Conservation (phyloP, 306 rosid genomes). For the Gynostemma pentaphyllum region DNA sequence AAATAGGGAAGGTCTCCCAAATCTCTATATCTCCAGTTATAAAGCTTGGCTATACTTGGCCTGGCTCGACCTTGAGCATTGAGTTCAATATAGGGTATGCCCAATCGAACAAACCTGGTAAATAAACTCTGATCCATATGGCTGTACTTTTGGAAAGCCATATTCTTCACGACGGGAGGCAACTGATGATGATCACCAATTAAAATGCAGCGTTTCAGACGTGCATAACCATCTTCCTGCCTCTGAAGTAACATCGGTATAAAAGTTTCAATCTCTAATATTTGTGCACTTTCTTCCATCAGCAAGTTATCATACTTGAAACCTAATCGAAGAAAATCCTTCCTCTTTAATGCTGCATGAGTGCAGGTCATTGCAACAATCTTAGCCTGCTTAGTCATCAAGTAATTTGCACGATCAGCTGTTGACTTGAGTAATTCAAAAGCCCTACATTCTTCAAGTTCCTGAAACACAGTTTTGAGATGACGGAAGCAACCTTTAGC, state of each 20-base stretch:
- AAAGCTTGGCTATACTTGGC: conserved; percentile 85
- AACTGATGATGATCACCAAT: conserved; percentile 98
- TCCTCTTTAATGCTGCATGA: conserved; percentile 95
- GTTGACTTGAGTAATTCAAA: conserved; percentile 93
- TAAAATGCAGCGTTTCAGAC: conserved; percentile 93
- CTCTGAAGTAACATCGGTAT: conserved; percentile 98
- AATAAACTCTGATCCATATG: conserved; percentile 98
- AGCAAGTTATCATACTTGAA: conserved; percentile 97
- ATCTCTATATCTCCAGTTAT: conserved; percentile 94
- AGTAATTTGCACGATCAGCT: conserved; percentile 92
- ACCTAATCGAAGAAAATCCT: conserved; percentile 89
- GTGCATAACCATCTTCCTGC: conserved; percentile 97
- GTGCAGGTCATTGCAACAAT: conserved; percentile 99
- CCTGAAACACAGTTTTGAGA: conserved; percentile 91
- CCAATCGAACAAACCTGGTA: conserved; percentile 93
- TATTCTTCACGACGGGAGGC: conserved; percentile 98
- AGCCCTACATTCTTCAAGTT: conserved; percentile 97
- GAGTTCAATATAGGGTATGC: conserved; percentile 94
- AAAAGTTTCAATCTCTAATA: conserved; percentile 94
- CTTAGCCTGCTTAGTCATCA: conserved; percentile 99
- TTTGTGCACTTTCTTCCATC: conserved; percentile 99
- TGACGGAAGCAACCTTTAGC: conserved; percentile 86
- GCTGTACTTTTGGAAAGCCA: conserved; percentile 98
- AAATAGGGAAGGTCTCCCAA: conserved; percentile 88
- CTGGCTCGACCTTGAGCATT: conserved; percentile 99